Conservation (phyloP, 345 rosid genomes). For the Populus deltoides region DNA sequence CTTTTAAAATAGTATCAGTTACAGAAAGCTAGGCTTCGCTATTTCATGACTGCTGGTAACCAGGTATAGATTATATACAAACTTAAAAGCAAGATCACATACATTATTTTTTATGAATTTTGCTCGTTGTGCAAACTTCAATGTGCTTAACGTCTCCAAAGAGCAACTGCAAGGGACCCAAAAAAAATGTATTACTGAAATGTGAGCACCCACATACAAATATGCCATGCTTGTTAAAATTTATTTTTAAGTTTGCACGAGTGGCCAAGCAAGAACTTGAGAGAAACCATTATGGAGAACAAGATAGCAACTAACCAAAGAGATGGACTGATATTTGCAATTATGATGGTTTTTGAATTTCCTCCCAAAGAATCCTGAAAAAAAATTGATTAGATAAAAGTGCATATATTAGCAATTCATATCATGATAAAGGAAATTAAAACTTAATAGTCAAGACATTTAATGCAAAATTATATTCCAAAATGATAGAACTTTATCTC, state of each 20-base stretch:
- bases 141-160: slow-evolving; percentile 88
- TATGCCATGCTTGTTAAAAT: not conserved
- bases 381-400: not conserved
- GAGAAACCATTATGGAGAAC: not conserved
- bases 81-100: slow-evolving; percentile 21
- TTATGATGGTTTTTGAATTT: slow-evolving; percentile 90
- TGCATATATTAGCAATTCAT: not conserved
- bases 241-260: not conserved
- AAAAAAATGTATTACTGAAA: not conserved
- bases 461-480: not conserved
- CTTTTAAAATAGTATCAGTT: not conserved
- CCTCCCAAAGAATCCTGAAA: slow-evolving; percentile 98
- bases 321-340: slow-evolving; percentile 95
- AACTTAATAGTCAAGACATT: not conserved
- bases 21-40: not conserved
- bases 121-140: slow-evolving; percentile 99
- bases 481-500: not conserved
- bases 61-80: not conserved
- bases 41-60: not conserved
- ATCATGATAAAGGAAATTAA: not conserved
- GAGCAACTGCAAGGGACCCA: slow-evolving; percentile 62
- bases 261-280: not conserved
- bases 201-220: not conserved
- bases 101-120: slow-evolving; percentile 95
- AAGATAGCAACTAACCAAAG: slow-evolving; percentile 52